phyloP scores from a whole-genome alignment of 495 filamentous ascomycete species.

The Penicillium verhagenii region DNA sequence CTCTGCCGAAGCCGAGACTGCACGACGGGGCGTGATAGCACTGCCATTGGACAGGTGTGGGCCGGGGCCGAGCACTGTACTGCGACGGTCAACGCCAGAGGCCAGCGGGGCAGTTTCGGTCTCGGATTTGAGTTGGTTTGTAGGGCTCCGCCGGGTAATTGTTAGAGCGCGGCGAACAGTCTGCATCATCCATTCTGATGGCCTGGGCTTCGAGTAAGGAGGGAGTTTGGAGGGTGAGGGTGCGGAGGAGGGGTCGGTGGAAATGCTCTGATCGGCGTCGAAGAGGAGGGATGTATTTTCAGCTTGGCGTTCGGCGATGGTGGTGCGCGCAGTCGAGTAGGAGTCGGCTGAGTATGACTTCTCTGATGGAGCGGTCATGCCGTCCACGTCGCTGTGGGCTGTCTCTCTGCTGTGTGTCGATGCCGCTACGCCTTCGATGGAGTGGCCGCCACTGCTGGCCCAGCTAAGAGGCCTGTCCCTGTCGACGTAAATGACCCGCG shows the following conservation, averaged over 20 bases:
- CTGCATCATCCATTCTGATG: conserved; percentile 51
- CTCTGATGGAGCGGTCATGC: conserved; percentile 26
- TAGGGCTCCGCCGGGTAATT: conserved; percentile 34
- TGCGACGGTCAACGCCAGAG: conserved; percentile 37
- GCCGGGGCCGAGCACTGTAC: conserved; percentile 26
- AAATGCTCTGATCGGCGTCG: conserved; percentile 14
- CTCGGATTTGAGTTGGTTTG: conserved; percentile 9
- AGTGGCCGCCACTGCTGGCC: conserved; percentile 28
- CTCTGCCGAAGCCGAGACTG: conserved; percentile 57
- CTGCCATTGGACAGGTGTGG: conserved; percentile 5
- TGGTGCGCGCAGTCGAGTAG: conserved; percentile 66
- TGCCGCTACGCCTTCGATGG: conserved; percentile 22
- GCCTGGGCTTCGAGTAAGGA: conserved; percentile 33
- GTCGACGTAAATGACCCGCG: conserved; percentile 16
- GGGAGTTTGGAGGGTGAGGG: conserved; percentile 34
- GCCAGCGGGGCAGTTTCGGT: conserved; percentile 21
- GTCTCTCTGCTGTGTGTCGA: conserved; percentile 25
- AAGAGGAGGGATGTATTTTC: conserved; percentile 64
- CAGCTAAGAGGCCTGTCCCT: conserved; percentile 23
- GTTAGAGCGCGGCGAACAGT: conserved; percentile 55
- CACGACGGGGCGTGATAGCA: conserved; percentile 44
- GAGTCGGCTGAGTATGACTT: conserved; percentile 53
- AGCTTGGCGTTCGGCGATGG: conserved; percentile 58
- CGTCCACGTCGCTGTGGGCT: conserved; percentile 26
- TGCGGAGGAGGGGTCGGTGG: conserved; percentile 18